These are phyloP conservation scores for Sporisorium sorghi DNA, from an alignment of 1,284 basidiomycete species.

Conservation along the genomic window DNA sequence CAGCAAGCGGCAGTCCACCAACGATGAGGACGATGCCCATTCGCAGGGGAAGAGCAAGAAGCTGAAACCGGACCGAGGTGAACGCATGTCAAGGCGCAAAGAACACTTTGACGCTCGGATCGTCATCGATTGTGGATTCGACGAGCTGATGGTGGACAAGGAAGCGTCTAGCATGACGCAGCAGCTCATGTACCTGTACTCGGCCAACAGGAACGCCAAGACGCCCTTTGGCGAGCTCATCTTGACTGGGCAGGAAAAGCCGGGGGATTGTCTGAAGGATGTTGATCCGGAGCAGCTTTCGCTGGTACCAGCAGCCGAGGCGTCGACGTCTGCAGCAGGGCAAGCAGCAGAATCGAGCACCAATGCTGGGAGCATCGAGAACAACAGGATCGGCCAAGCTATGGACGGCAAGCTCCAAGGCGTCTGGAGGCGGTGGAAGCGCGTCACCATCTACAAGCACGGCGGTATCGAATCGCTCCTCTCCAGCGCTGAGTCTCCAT, in stretches of 20 bases:
- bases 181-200: constrained; percentile 90
- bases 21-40: constrained; percentile 30
- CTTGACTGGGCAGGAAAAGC: constrained; percentile 77
- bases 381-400: constrained; percentile 77
- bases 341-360: neutral
- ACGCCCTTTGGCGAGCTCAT: constrained; percentile 80
- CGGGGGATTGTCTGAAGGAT: constrained; percentile 25
- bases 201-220: constrained; percentile 80
- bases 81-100: constrained; percentile 67
- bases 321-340: neutral
- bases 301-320: constrained; percentile 14
- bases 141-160: constrained; percentile 93
- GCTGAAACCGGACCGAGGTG: constrained; percentile 57
- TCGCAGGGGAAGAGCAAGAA: constrained; percentile 67
- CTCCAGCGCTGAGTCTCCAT: neutral
- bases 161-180: constrained; percentile 88
- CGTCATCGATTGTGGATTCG: constrained; percentile 91
- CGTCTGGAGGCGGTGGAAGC: constrained; percentile 81
- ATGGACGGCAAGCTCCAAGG: constrained; percentile 81
- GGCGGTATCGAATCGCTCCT: constrained; percentile 57
- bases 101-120: constrained; percentile 75
- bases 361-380: constrained; percentile 53
- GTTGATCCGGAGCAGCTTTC: constrained; percentile 33
- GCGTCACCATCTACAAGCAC: constrained; percentile 83
- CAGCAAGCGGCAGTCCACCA: constrained; percentile 35